phyloP scores from a whole-genome alignment of 164 flowering plant species.

The Magnolia sinica region DNA sequence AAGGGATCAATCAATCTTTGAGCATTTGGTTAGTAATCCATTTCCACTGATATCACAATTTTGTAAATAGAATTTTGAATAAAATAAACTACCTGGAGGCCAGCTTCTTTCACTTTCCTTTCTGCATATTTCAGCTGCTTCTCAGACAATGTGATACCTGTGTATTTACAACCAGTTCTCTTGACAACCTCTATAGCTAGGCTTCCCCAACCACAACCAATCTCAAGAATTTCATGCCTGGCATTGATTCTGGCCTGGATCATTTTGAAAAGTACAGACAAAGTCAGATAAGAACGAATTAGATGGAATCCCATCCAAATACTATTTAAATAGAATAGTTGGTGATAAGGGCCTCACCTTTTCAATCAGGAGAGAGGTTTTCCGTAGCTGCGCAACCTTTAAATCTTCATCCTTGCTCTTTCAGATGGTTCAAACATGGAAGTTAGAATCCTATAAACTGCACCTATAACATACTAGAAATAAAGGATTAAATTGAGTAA shows the following conservation, averaged over 20 bases:
- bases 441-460: background rate
- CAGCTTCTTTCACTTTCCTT: slow-evolving; percentile 70
- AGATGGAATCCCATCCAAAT: background rate
- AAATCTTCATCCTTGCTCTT: slow-evolving; percentile 72
- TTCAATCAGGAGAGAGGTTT: slow-evolving; percentile 69
- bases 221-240: slow-evolving; percentile 78
- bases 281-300: background rate
- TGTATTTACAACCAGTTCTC: slow-evolving; percentile 83
- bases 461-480: background rate
- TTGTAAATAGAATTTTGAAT: background rate
- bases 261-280: background rate
- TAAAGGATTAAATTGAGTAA: background rate
- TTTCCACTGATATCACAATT: background rate
- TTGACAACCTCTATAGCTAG: slow-evolving; percentile 87
- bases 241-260: slow-evolving; percentile 58
- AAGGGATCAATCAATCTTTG: too few relatives aligned
- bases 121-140: slow-evolving; percentile 79
- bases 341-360: slow-evolving; percentile 41
- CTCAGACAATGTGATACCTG: slow-evolving; percentile 86
- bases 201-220: slow-evolving; percentile 95
- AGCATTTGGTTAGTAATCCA: background rate
- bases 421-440: slow-evolving; percentile 7
- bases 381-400: slow-evolving; percentile 73
- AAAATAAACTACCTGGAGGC: slow-evolving; percentile 55
- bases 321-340: background rate